Percentiles rank a stretch among this genome's conserved stretches.
Evolutionary conservation across 139 green algal species (phyloP).

Genomic region (Chlorella sp.): DNA sequence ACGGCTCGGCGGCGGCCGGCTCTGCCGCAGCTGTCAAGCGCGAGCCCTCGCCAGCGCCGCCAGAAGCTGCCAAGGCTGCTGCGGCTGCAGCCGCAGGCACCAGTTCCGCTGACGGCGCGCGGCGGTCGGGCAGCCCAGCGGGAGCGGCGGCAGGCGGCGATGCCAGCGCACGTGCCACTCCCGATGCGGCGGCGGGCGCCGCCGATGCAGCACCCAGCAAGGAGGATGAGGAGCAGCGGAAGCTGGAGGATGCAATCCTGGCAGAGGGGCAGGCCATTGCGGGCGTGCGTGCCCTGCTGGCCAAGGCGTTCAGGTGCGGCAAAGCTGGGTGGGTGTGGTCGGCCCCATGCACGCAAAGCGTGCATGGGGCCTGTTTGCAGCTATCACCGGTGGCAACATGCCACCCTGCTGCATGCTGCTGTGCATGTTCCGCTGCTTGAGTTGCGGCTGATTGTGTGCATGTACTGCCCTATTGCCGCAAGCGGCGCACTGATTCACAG

Average conservation of each 20-base stretch:
- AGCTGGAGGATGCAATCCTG: conserved; percentile 37
- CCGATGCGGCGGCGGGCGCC: neutral
- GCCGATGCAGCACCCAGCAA: neutral
- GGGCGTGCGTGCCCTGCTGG: conserved; percentile 48
- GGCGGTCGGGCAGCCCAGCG: neutral
- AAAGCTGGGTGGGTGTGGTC: neutral
- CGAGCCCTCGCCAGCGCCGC: conserved; percentile 1
- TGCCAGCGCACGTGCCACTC: neutral
- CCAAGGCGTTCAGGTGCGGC: conserved; percentile 43
- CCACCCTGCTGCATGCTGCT: too few relatives aligned
- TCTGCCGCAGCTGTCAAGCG: neutral
- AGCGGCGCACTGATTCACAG: too few relatives aligned
- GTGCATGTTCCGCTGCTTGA: too few relatives aligned
- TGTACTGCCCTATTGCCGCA: too few relatives aligned
- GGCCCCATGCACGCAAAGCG: too few relatives aligned
- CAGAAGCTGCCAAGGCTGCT: conserved; percentile 6
- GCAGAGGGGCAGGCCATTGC: conserved; percentile 33
- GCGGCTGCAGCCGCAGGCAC: conserved; percentile 1
- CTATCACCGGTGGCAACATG: too few relatives aligned
- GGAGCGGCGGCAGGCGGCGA: neutral
- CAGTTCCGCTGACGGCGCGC: neutral
- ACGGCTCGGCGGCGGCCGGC: neutral
- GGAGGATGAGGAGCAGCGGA: conserved; percentile 26
- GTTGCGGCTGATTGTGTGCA: too few relatives aligned
- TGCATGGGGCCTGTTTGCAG: too few relatives aligned